Percentiles rank a stretch among this genome's conserved stretches.
phyloP scores from a whole-genome alignment of 2,329 filamentous ascomycete species.

The Alternaria tenuissima region DNA sequence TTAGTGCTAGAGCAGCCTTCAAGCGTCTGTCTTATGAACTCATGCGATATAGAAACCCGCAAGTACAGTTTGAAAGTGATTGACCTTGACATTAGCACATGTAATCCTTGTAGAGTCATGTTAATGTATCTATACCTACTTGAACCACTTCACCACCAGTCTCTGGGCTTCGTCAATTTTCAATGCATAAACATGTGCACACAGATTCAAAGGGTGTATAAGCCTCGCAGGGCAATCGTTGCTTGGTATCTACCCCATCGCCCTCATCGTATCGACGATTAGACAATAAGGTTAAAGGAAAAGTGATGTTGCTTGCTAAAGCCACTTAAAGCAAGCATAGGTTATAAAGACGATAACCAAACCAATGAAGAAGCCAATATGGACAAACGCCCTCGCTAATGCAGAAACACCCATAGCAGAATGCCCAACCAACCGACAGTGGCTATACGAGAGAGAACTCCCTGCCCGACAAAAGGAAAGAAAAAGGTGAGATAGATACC shows the following conservation, averaged over 20 bases:
- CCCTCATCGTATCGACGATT: not conserved
- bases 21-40: too few relatives aligned
- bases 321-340: not conserved
- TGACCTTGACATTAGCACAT: too few relatives aligned
- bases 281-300: not conserved
- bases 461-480: constrained; percentile 5
- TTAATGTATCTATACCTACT: not conserved
- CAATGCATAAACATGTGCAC: not conserved
- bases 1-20: too few relatives aligned
- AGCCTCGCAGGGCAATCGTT: constrained; percentile 13
- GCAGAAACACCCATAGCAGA: constrained; percentile 31
- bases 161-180: too few relatives aligned
- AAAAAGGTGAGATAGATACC: not conserved
- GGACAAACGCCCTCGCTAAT: constrained; percentile 43
- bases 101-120: not conserved
- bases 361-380: not conserved
- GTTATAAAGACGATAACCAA: not conserved
- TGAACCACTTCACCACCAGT: too few relatives aligned
- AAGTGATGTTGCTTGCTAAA: not conserved
- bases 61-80: too few relatives aligned
- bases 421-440: constrained; percentile 5
- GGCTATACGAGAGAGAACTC: constrained; percentile 6
- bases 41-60: too few relatives aligned
- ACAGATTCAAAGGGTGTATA: not conserved
- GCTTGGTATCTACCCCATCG: constrained; percentile 1